Evolutionary conservation across 345 rosid genomes (phyloP), one percentile per base, ranked within the genome.

Genomic region (Brassica cretica): DNA sequence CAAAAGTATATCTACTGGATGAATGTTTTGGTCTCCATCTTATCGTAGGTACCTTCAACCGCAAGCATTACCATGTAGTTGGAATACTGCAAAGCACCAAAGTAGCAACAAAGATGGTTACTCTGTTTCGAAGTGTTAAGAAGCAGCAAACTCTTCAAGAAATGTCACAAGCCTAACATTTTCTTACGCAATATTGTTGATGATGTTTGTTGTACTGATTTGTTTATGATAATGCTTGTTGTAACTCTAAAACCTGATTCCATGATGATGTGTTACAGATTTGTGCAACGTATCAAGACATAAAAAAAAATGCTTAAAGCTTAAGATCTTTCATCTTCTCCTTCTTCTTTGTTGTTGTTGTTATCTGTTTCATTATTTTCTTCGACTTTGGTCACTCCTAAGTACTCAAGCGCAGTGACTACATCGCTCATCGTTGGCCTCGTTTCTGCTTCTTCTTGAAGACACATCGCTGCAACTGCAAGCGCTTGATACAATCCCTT

Each of bases 41-140:
- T 90, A 44, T 85, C 97, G 41, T 91, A 91, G 30, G 98, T 18
- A 5, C 97, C 98, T 79, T 93, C 96, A 2, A 91, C 93, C 0
- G 94, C 96, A 75, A 93, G 95, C 96, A 93, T 94, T 32, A 94
- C 96, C 96, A 91, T 91, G 82, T 94, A 91, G 85, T 94, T 94
- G 76, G 91, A 90, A 81, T 91, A 91, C 97, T 90, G 87, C 88
- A 85, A 71, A 9, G 8, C 30, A 46, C 64, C 58, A 35, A 35
- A 21, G 56, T 65, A 60, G 51, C 35, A 33, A 51, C 64, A 56
- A 16, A 68, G 2, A 7, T 55, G 7, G 33, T 51, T 37, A 10
- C 55, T 30, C 68, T 59, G 60, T 68, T 58, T 46, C 55, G 11
- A 12, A 46, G 55, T 51, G 56, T 51, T n/a, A n/a, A 51, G n/a